A percentile compares a stretch with the other conserved stretches of the same genome.
phyloP scores from a whole-genome alignment of 176 grass and related monocot genomes.

The Sorghum bicolor region Sorghum_bicolor_NCBIv3 NC_012872.2:64128001-64128500 shows the following conservation, averaged over 20 bases:
- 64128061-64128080: background rate
- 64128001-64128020: slow-evolving; percentile 9
- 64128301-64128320: background rate
- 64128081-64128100: background rate
- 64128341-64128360: slow-evolving; percentile 35
- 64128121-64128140: background rate
- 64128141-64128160: too few species aligned
- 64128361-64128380: background rate
- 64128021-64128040: too few species aligned
- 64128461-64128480: slow-evolving; percentile 1
- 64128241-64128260: slow-evolving; percentile 1
- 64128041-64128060: background rate
- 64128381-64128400: background rate
- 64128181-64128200: slow-evolving; percentile 27
- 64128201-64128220: slow-evolving; percentile 32
- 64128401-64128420: slow-evolving; percentile 34
- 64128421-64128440: slow-evolving; percentile 33
- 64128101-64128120: too few species aligned
- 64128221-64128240: slow-evolving; percentile 31
- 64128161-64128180: slow-evolving; percentile 37
- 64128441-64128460: slow-evolving; percentile 31
- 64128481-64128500: slow-evolving; percentile 32
- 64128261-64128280: background rate
- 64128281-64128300: background rate
- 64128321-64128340: background rate